phyloP scores from a whole-genome alignment of 208 protist species.

The Crithidia sp. region DNA sequence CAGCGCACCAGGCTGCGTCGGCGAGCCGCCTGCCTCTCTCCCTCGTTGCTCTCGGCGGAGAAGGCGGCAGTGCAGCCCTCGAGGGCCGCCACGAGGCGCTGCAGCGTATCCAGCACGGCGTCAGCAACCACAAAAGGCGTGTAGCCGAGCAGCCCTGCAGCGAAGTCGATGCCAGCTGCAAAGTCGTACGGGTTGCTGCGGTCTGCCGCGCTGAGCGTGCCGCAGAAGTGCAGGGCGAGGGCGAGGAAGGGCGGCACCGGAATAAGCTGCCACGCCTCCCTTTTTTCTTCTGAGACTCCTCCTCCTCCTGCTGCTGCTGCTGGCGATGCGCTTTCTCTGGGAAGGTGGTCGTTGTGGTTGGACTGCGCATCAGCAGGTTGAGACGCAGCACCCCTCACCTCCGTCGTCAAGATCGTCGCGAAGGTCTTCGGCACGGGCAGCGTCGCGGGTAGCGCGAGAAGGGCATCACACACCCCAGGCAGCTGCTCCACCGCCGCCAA shows the following conservation, averaged over 20 bases:
- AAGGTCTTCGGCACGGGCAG: slow-evolving; percentile 24
- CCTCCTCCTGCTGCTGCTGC: slow-evolving; percentile 1
- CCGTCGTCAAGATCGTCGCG: slow-evolving; percentile 16
- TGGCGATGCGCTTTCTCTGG: not conserved
- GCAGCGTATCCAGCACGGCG: slow-evolving; percentile 27
- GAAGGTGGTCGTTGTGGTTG: not conserved
- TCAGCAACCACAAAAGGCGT: slow-evolving; percentile 28
- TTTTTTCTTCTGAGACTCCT: not conserved
- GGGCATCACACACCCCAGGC: slow-evolving; percentile 28
- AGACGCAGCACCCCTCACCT: not conserved
- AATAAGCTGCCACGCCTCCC: slow-evolving; percentile 13
- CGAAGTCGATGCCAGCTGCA: slow-evolving; percentile 32
- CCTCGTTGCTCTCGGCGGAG: not conserved
- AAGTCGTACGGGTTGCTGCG: slow-evolving; percentile 24
- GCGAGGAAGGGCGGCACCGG: slow-evolving; percentile 49
- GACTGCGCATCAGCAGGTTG: not conserved
- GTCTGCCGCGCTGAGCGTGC: slow-evolving; percentile 25
- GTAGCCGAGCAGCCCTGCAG: slow-evolving; percentile 27
- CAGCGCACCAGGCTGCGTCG: slow-evolving; percentile 21
- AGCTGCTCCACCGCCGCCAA: slow-evolving; percentile 34
- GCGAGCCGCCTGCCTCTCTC: not conserved
- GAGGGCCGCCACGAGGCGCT: slow-evolving; percentile 22
- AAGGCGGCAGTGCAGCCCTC: not conserved
- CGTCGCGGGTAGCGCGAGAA: slow-evolving; percentile 14
- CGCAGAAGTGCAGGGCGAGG: slow-evolving; percentile 44